Evolutionary conservation across 345 rosid genomes (phyloP).

Genomic region (Abelmoschus esculentus): DNA sequence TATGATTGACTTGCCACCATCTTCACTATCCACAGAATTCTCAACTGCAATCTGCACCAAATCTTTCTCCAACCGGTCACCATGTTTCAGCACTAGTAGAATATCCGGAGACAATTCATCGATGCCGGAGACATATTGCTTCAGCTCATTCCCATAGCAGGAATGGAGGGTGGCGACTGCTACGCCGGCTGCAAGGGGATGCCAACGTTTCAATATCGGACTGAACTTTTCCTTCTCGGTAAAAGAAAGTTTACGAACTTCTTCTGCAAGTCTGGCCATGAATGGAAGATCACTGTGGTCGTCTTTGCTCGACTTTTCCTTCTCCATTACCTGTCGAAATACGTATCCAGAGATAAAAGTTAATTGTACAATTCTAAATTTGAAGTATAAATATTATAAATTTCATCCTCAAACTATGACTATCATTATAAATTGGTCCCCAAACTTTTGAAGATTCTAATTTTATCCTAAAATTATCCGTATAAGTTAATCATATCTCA

Average conservation of each 20-base stretch:
- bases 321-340: slow-evolving; percentile 59
- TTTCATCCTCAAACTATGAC: no score
- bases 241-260: slow-evolving; percentile 64
- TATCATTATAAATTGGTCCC: no score
- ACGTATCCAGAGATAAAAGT: background rate
- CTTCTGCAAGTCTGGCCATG: slow-evolving; percentile 84
- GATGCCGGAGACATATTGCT: slow-evolving; percentile 59
- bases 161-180: slow-evolving; percentile 96
- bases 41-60: slow-evolving; percentile 96
- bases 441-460: no score
- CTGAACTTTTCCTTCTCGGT: slow-evolving; percentile 75
- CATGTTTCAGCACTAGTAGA: slow-evolving; percentile 79
- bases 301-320: slow-evolving; percentile 52
- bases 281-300: slow-evolving; percentile 55
- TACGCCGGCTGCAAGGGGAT: slow-evolving; percentile 85
- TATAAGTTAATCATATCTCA: no score
- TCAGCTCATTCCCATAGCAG: slow-evolving; percentile 69
- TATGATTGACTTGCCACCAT: slow-evolving; percentile 95
- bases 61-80: slow-evolving; percentile 92
- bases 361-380: no score
- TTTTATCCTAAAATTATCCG: no score
- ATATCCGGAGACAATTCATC: slow-evolving; percentile 82
- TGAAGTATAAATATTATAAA: no score
- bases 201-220: slow-evolving; percentile 90
- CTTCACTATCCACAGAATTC: slow-evolving; percentile 93